phyloP scores from a whole-genome alignment of 2,329 filamentous ascomycete species.

The Colletotrichum caudatum region DNA sequence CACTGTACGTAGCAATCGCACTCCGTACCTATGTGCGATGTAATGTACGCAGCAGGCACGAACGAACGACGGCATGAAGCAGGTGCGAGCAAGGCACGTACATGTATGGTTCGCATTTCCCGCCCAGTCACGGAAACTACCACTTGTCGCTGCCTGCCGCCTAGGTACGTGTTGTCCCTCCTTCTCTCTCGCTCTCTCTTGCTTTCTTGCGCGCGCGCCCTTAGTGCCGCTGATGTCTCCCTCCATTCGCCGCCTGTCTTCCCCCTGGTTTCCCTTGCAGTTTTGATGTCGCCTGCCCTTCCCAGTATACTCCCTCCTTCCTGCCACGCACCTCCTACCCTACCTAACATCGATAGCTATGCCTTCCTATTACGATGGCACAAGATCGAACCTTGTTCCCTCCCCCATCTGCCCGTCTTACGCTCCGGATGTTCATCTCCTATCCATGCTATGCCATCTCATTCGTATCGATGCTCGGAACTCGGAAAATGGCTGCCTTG shows the following conservation, averaged over 20 bases:
- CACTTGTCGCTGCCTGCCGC: conserved; percentile 4
- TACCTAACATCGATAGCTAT: neutral
- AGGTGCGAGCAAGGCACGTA: conserved; percentile 12
- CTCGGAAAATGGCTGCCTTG: neutral
- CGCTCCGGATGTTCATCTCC: neutral
- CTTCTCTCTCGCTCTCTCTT: neutral
- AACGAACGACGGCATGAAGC: neutral
- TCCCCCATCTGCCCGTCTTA: neutral
- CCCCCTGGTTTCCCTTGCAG: conserved; percentile 4
- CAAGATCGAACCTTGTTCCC: neutral
- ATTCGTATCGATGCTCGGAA: neutral
- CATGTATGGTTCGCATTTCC: neutral
- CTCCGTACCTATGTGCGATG: neutral
- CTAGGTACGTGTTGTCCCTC: neutral
- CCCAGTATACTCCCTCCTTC: neutral
- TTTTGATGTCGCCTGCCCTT: conserved; percentile 10
- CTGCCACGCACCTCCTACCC: neutral
- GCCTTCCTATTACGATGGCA: neutral
- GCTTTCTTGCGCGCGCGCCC: neutral
- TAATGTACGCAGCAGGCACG: conserved; percentile 5
- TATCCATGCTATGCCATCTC: neutral
- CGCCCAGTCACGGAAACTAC: neutral
- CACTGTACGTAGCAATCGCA: too few relatives aligned
- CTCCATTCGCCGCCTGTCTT: conserved; percentile 4
- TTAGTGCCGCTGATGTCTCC: neutral